Conservation (phyloP, 257 asterid species). For the Gentiana macrophylla region DNA sequence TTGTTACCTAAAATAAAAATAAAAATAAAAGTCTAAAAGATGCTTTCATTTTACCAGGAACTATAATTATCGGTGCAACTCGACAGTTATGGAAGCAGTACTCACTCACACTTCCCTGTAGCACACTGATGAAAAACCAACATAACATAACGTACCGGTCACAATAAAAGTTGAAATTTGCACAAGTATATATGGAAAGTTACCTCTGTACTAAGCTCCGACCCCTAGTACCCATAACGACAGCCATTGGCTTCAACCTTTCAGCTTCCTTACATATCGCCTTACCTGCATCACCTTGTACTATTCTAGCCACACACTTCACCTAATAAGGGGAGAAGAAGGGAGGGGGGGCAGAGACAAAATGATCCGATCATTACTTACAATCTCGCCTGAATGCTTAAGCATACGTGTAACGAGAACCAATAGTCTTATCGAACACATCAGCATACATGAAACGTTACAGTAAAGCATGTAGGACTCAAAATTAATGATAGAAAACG, state of each 20-base stretch:
- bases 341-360: too few relatives aligned
- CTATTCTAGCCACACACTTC: slow-evolving; percentile 67
- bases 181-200: not conserved
- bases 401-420: too few relatives aligned
- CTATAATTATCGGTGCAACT: slow-evolving; percentile 32
- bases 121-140: slow-evolving; percentile 18
- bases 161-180: not conserved
- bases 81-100: slow-evolving; percentile 38
- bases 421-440: too few relatives aligned
- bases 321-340: slow-evolving; percentile 26
- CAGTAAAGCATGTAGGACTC: too few relatives aligned
- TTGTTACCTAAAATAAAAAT: not conserved
- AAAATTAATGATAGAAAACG: too few relatives aligned
- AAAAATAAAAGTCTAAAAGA: not conserved
- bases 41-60: slow-evolving; percentile 19
- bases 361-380: too few relatives aligned
- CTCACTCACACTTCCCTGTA: slow-evolving; percentile 37
- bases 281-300: slow-evolving; percentile 94
- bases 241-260: slow-evolving; percentile 84
- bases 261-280: slow-evolving; percentile 89
- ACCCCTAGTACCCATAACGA: slow-evolving; percentile 87
- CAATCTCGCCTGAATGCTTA: too few relatives aligned
- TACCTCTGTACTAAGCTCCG: slow-evolving; percentile 72
- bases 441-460: too few relatives aligned
- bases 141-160: not conserved